Percentiles rank a stretch among this genome's conserved stretches.
phyloP scores from a whole-genome alignment of 2,329 filamentous ascomycete species.

The Fusarium drepaniforme region DNA sequence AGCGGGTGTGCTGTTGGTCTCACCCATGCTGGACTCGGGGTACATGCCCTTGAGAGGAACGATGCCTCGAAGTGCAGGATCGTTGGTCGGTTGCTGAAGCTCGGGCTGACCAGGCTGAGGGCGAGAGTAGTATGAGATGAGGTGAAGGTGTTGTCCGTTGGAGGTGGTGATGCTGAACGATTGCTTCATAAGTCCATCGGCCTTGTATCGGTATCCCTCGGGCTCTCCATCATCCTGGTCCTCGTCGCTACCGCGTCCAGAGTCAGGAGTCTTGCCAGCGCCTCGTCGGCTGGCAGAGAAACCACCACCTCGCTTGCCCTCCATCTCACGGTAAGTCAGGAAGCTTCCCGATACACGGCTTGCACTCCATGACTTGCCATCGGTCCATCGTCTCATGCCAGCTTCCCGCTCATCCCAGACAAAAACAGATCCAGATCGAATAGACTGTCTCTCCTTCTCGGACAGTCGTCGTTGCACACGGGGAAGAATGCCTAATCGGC shows the following conservation, averaged over 20 bases:
- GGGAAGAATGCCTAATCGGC: conserved; percentile 87
- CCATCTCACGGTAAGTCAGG: conserved; percentile 97
- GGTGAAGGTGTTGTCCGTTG: conserved; percentile 87
- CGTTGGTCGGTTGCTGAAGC: conserved; percentile 84
- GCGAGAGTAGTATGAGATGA: conserved; percentile 96
- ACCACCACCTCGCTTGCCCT: conserved; percentile 91
- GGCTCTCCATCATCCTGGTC: conserved; percentile 87
- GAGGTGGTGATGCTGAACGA: conserved; percentile 99
- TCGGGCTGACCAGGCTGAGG: conserved; percentile 79
- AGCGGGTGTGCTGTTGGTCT: conserved; percentile 82
- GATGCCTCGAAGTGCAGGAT: conserved; percentile 84
- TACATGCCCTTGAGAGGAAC: conserved; percentile 95
- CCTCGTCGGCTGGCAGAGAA: conserved; percentile 71
- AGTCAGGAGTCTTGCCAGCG: conserved; percentile 85
- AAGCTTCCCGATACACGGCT: conserved; percentile 98
- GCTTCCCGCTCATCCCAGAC: conserved; percentile 99
- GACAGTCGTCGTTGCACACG: conserved; percentile 93
- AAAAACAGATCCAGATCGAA: conserved; percentile 96
- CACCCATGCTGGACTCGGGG: conserved; percentile 93
- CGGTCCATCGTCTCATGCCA: conserved; percentile 98
- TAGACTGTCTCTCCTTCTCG: conserved; percentile 96
- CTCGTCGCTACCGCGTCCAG: conserved; percentile 83
- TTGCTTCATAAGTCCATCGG: conserved; percentile 98
- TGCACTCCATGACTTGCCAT: conserved; percentile 99
- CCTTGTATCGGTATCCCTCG: conserved; percentile 94